Conservation (phyloP, 345 rosid genomes). For the Mallotus nudiflorus region DNA sequence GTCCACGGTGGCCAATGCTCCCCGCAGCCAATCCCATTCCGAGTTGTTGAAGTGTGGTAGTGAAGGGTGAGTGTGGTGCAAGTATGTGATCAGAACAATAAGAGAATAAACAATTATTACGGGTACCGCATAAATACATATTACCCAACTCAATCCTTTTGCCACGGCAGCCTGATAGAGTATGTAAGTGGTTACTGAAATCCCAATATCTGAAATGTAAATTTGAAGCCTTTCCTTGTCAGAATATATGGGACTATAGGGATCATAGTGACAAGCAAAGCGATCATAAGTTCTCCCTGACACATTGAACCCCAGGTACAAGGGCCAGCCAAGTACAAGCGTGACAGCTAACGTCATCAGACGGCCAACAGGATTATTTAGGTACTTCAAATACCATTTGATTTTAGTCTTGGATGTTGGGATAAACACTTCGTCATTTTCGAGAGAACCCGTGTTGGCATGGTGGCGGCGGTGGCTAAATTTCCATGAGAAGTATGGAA, state of each 20-base stretch:
- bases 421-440: conserved; percentile 81
- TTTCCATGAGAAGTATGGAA: conserved; percentile 66
- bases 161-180: conserved; percentile 52
- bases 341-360: conserved; percentile 45
- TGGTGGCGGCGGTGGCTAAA: conserved; percentile 95
- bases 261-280: conserved; percentile 72
- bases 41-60: conserved; percentile 80
- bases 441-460: conserved; percentile 84
- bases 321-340: conserved; percentile 84
- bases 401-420: conserved; percentile 57
- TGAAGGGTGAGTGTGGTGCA: conserved; percentile 89
- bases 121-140: conserved; percentile 68
- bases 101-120: conserved; percentile 64
- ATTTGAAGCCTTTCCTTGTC: conserved; percentile 78
- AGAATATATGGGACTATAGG: conserved; percentile 70
- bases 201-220: conserved; percentile 64
- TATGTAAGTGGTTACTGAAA: conserved; percentile 52
- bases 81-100: conserved; percentile 66
- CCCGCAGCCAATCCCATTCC: conserved; percentile 92
- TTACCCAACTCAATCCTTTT: conserved; percentile 61
- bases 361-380: no score
- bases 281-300: conserved; percentile 77
- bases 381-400: conserved; percentile 58
- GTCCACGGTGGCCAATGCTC: conserved; percentile 83
- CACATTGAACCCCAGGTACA: conserved; percentile 76